These are phyloP conservation scores for Salix viminalis DNA, from an alignment of 345 rosid species.

Conservation along the genomic window DNA sequence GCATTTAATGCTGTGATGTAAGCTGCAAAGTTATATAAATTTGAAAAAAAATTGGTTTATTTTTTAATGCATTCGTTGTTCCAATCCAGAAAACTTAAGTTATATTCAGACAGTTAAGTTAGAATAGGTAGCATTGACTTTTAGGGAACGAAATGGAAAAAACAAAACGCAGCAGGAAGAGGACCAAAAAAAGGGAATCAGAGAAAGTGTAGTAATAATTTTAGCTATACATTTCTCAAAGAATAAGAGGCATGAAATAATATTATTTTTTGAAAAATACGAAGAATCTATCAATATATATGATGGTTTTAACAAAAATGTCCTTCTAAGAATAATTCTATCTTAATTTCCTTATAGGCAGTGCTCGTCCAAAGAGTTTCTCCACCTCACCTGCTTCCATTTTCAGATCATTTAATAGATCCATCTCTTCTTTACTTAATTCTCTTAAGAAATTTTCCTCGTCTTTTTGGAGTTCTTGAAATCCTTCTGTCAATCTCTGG, in stretches of 20 bases:
- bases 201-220: not conserved
- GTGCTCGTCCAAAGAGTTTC: constrained; percentile 63
- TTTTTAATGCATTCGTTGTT: not conserved
- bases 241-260: not conserved
- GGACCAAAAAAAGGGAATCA: not conserved
- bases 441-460: constrained; percentile 60
- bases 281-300: not conserved
- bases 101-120: not conserved
- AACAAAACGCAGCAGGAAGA: not conserved
- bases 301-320: not conserved
- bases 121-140: not conserved
- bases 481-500: constrained; percentile 71
- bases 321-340: constrained; percentile 22
- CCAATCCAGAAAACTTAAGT: not conserved
- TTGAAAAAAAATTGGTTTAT: not conserved
- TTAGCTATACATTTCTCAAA: constrained; percentile 6
- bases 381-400: constrained; percentile 87
- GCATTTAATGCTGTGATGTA: not conserved
- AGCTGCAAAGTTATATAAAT: not conserved
- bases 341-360: constrained; percentile 71
- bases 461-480: constrained; percentile 58
- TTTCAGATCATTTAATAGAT: constrained; percentile 52
- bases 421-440: constrained; percentile 77
- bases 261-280: not conserved
- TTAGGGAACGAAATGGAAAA: not conserved